phyloP scores from a whole-genome alignment of 1,284 basidiomycete genomes.

The Apiotrichum domesticum region DNA sequence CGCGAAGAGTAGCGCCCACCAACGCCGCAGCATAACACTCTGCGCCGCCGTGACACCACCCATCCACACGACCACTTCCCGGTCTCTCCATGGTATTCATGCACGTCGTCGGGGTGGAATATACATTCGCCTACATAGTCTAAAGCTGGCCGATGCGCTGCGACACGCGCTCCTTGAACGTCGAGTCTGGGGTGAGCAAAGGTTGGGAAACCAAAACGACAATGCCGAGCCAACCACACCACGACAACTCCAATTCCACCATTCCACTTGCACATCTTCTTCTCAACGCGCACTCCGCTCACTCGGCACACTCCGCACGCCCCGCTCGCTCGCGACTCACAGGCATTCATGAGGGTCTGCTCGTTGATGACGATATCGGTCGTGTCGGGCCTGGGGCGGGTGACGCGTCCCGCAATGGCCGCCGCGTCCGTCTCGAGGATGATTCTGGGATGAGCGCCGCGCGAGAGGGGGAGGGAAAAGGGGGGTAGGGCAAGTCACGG shows the following conservation, averaged over 20 bases:
- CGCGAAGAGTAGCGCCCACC: no score
- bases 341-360: conserved; percentile 86
- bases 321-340: conserved; percentile 25
- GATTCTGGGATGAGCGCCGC: conserved; percentile 56
- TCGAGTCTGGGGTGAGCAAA: conserved; percentile 55
- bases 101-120: not conserved
- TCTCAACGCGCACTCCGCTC: not conserved
- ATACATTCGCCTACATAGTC: not conserved
- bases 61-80: no score
- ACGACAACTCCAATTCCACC: no score
- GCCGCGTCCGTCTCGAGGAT: conserved; percentile 95
- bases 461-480: no score
- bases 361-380: conserved; percentile 99
- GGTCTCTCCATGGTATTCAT: not conserved
- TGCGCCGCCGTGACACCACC: no score
- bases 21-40: no score
- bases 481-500: no score
- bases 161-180: conserved; percentile 72
- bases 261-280: no score
- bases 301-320: not conserved
- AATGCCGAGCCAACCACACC: no score
- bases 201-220: no score
- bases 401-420: conserved; percentile 91
- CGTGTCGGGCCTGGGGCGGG: conserved; percentile 83
- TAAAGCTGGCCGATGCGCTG: conserved; percentile 58